Conservation (phyloP, 768 basidiomycete genomes). For the Psilocybe azurescens region DNA sequence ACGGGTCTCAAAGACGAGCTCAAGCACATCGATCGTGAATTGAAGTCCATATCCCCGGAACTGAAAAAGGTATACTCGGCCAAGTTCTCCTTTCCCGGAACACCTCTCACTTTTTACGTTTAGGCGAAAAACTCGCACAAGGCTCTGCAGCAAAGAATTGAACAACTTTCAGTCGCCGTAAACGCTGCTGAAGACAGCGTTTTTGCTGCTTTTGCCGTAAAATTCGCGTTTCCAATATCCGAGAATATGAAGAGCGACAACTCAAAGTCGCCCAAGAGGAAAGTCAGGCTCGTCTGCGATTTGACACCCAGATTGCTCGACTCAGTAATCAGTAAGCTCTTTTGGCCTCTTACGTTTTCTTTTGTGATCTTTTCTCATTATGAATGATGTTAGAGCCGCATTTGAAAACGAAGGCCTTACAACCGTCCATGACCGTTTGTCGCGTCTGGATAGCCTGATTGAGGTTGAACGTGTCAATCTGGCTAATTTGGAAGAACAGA, state of each 20-base stretch:
- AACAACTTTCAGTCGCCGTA: constrained; percentile 58
- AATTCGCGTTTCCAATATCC: constrained; percentile 81
- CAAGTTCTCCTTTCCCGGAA: too few species aligned
- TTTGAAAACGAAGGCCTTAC: constrained; percentile 84
- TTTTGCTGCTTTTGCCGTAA: constrained; percentile 80
- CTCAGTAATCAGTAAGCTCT: constrained; percentile 79
- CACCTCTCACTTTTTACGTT: neutral
- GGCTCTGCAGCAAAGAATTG: constrained; percentile 58
- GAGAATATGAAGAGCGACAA: constrained; percentile 94
- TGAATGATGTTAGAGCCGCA: constrained; percentile 54
- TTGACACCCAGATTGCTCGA: constrained; percentile 85
- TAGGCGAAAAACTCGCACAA: constrained; percentile 62
- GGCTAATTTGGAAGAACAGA: constrained; percentile 57
- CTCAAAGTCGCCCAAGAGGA: constrained; percentile 89
- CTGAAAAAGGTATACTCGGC: constrained; percentile 61
- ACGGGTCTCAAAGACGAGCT: constrained; percentile 85
- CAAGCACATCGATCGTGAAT: constrained; percentile 76
- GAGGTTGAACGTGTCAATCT: constrained; percentile 60
- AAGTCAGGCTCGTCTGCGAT: constrained; percentile 81
- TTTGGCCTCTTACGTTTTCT: neutral
- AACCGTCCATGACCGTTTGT: constrained; percentile 65
- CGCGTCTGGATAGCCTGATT: constrained; percentile 55
- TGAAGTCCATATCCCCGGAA: constrained; percentile 71
- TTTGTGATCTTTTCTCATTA: neutral
- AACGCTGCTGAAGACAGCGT: constrained; percentile 82